Evolutionary conservation across 331 rosid species (phyloP).

Genomic region (Malus hybrid): DNA sequence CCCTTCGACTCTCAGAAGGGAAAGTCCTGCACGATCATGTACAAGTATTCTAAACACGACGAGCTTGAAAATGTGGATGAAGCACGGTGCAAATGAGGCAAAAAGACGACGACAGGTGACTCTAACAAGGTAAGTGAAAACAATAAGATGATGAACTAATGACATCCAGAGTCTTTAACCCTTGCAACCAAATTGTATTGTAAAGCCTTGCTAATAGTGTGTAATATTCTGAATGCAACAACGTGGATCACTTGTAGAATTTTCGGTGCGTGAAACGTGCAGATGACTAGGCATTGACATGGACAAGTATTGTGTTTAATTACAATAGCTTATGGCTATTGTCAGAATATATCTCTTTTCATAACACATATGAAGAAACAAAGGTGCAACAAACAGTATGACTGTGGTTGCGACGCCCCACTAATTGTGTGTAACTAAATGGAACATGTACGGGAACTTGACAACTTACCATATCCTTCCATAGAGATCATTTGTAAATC

Average conservation of each 20-base stretch:
- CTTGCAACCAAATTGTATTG: neutral
- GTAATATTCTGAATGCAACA: constrained; percentile 1
- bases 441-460: neutral
- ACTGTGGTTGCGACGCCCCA: neutral
- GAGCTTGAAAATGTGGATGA: neutral
- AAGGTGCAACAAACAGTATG: neutral
- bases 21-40: neutral
- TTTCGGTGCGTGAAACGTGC: neutral
- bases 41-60: neutral
- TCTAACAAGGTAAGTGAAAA: neutral
- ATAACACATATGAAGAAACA: neutral
- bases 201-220: neutral
- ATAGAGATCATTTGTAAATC: constrained; percentile 91
- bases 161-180: neutral
- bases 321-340: neutral
- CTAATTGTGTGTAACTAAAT: neutral
- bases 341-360: neutral
- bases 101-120: neutral
- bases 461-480: constrained; percentile 92
- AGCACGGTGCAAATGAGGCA: neutral
- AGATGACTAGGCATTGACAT: neutral
- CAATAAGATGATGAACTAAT: neutral
- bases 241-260: neutral
- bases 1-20: neutral
- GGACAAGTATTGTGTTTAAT: neutral